A percentile compares a stretch with the other conserved stretches of the same genome.
Evolutionary conservation across 345 rosid species (phyloP).

Genomic region (Trapa bicornis): DNA sequence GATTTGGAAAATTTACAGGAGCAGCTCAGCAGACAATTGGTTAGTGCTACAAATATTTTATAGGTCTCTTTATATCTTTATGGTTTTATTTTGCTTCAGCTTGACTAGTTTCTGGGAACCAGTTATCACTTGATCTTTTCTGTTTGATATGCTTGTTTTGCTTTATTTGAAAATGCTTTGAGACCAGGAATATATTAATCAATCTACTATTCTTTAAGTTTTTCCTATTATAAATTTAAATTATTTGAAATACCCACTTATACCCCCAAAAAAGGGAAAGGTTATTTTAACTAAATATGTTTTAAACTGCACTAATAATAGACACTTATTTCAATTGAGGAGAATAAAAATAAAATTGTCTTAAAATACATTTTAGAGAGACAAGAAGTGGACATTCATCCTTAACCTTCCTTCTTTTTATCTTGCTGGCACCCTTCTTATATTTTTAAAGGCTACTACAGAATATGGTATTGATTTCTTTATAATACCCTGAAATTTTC

Average conservation of each 20-base stretch:
- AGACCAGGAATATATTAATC: neutral
- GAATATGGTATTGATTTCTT: too few species aligned
- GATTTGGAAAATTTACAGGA: constrained; percentile 76
- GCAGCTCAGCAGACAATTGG: constrained; percentile 74
- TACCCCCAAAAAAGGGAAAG: too few species aligned
- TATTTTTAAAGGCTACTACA: neutral
- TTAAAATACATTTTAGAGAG: neutral
- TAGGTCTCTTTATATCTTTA: neutral
- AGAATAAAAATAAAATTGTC: neutral
- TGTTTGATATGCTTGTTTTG: neutral
- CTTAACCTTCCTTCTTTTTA: neutral
- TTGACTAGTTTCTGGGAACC: neutral
- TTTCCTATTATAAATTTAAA: neutral
- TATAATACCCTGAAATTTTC: neutral
- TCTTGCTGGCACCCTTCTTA: neutral
- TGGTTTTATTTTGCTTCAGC: neutral
- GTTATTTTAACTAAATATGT: neutral
- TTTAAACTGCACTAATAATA: neutral
- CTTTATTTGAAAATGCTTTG: neutral
- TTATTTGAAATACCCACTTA: too few species aligned
- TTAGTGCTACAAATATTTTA: constrained; percentile 29
- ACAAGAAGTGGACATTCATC: constrained; percentile 1
- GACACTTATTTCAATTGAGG: neutral
- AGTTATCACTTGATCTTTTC: neutral
- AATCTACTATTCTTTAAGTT: neutral